phyloP scores from a whole-genome alignment of 352 stramenopile species.

The Globisporangium iwayamae region DNA sequence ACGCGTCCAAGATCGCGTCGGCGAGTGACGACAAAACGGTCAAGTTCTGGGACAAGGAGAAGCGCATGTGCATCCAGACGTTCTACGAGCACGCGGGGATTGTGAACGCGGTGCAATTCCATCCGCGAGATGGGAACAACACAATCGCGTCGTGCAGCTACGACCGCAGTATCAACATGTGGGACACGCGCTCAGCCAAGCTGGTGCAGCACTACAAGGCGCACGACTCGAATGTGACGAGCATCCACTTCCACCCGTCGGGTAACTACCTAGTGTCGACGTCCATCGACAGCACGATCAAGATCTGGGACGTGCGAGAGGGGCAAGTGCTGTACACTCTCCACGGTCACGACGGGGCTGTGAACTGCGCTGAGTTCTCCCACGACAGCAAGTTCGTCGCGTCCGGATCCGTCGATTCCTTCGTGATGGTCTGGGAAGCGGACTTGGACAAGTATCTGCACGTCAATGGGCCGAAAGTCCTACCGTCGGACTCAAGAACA shows the following conservation, averaged over 20 bases:
- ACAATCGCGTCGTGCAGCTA: constrained; percentile 61
- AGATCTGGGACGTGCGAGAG: constrained; percentile 92
- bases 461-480: constrained; percentile 26
- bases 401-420: constrained; percentile 67
- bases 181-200: constrained; percentile 74
- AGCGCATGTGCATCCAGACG: constrained; percentile 61
- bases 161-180: constrained; percentile 78
- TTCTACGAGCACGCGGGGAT: constrained; percentile 87
- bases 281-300: constrained; percentile 84
- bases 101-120: constrained; percentile 85
- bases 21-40: constrained; percentile 92
- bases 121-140: constrained; percentile 59
- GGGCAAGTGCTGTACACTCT: constrained; percentile 92
- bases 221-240: constrained; percentile 76
- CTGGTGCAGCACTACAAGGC: constrained; percentile 92
- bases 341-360: constrained; percentile 78
- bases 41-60: constrained; percentile 89
- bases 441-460: constrained; percentile 78
- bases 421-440: constrained; percentile 86
- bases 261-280: constrained; percentile 91
- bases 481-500: constrained; percentile 1
- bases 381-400: constrained; percentile 61
- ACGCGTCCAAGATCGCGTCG: constrained; percentile 63
- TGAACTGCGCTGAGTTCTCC: constrained; percentile 71
- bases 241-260: constrained; percentile 86